Conservation (phyloP, 495 filamentous ascomycete genomes). For the Tuber calosporum region DNA sequence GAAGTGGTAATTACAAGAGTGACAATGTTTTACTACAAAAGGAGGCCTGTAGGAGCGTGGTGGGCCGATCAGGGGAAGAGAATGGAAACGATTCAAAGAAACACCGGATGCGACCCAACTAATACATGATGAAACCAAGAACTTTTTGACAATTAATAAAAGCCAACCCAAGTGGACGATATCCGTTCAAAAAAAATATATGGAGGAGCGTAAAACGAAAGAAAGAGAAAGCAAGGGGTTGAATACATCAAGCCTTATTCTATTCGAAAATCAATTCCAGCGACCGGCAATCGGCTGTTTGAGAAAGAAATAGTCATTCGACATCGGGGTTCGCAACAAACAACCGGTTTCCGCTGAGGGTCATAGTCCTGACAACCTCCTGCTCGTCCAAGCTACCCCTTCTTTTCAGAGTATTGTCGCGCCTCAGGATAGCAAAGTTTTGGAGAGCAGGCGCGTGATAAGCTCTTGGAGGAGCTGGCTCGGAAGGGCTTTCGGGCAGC, state of each 20-base stretch:
- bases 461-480: conserved; percentile 46
- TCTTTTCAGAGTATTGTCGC: conserved; percentile 54
- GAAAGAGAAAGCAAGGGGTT: conserved; percentile 12
- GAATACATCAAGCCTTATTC: neutral
- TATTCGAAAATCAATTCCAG: conserved; percentile 15
- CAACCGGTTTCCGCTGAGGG: conserved; percentile 64
- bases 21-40: neutral
- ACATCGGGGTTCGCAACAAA: conserved; percentile 91
- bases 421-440: conserved; percentile 44
- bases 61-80: neutral
- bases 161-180: conserved; percentile 34
- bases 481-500: conserved; percentile 48
- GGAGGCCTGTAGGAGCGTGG: neutral
- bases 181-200: conserved; percentile 16
- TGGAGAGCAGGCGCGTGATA: conserved; percentile 49
- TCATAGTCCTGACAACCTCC: conserved; percentile 66
- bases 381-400: conserved; percentile 86
- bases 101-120: neutral
- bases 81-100: neutral
- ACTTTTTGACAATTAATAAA: conserved; percentile 14
- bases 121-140: neutral
- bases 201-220: neutral
- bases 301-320: neutral
- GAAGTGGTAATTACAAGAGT: neutral
- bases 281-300: conserved; percentile 2